A percentile compares a stretch with the other conserved stretches of the same genome.
phyloP scores from a whole-genome alignment of 768 basidiomycete genomes.

The Kwoniella bestiolae region DNA sequence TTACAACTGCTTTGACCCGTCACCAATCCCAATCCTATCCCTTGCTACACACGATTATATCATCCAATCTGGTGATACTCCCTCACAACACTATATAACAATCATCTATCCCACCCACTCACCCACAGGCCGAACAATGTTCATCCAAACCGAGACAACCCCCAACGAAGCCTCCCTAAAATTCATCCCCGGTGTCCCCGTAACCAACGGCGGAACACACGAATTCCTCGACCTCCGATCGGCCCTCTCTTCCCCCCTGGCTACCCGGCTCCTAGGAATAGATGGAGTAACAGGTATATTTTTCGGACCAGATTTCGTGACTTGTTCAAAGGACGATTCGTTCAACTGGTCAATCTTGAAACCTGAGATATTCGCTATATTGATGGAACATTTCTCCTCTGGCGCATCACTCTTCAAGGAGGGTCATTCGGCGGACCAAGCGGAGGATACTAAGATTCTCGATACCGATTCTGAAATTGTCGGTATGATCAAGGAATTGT shows the following conservation, averaged over 20 bases:
- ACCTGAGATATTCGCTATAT: conserved; percentile 90
- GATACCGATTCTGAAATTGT: conserved; percentile 96
- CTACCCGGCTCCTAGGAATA: conserved; percentile 89
- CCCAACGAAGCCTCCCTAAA: conserved; percentile 98
- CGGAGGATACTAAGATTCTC: conserved; percentile 89
- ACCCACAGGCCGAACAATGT: conserved; percentile 76
- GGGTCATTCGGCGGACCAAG: conserved; percentile 74
- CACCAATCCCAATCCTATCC: not conserved
- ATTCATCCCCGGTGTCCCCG: conserved; percentile 89
- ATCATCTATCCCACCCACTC: too few relatives aligned
- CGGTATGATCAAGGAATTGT: conserved; percentile 96
- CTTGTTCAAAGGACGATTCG: conserved; percentile 73
- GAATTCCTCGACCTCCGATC: conserved; percentile 91
- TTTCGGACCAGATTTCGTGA: conserved; percentile 98
- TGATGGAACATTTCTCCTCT: conserved; percentile 99
- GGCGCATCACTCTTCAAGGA: conserved; percentile 78
- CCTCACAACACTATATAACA: too few relatives aligned
- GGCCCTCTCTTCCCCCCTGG: conserved; percentile 89
- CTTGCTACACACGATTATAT: not conserved
- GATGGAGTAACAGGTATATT: conserved; percentile 88
- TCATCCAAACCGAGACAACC: conserved; percentile 96
- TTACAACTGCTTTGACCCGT: too few relatives aligned
- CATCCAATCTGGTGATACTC: too few relatives aligned
- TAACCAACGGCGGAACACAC: conserved; percentile 83
- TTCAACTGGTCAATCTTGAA: conserved; percentile 85